These are phyloP conservation scores for Neoconidiobolus thromboides DNA, from an alignment of 371 early-diverging fungal genomes.

Conservation along the genomic window DNA sequence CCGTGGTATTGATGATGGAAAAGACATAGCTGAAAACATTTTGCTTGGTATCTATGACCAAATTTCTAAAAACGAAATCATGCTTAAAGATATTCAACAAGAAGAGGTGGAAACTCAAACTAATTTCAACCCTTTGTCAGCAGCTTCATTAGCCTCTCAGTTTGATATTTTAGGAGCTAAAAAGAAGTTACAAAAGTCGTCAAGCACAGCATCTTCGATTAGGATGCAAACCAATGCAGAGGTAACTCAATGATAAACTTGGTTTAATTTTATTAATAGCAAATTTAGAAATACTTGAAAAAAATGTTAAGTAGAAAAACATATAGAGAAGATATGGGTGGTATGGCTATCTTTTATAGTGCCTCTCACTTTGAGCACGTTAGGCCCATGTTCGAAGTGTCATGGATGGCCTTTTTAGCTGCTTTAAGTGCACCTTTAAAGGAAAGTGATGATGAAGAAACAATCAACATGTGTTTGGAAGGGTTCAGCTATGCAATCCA, in stretches of 20 bases:
- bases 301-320: conserved; percentile 6
- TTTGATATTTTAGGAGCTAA: conserved; percentile 3
- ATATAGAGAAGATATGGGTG: conserved; percentile 16
- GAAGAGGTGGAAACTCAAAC: neutral
- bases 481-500: conserved; percentile 67
- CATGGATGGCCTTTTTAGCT: conserved; percentile 80
- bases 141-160: conserved; percentile 3
- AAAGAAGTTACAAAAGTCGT: neutral
- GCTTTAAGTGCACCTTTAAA: conserved; percentile 70
- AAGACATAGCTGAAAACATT: conserved; percentile 48
- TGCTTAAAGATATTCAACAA: conserved; percentile 32
- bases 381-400: conserved; percentile 74
- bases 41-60: conserved; percentile 62
- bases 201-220: neutral
- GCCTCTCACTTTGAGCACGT: conserved; percentile 78
- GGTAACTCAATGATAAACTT: neutral
- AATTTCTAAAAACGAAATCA: conserved; percentile 69
- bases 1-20: conserved; percentile 77
- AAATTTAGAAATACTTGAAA: neutral
- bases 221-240: conserved; percentile 2
- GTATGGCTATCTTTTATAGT: conserved; percentile 30
- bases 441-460: conserved; percentile 53
- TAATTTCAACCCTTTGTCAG: neutral
- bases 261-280: neutral
- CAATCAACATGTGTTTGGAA: conserved; percentile 41